These are phyloP conservation scores for Lepidium africanum DNA, from an alignment of 345 rosid species.

Conservation along the genomic window DNA sequence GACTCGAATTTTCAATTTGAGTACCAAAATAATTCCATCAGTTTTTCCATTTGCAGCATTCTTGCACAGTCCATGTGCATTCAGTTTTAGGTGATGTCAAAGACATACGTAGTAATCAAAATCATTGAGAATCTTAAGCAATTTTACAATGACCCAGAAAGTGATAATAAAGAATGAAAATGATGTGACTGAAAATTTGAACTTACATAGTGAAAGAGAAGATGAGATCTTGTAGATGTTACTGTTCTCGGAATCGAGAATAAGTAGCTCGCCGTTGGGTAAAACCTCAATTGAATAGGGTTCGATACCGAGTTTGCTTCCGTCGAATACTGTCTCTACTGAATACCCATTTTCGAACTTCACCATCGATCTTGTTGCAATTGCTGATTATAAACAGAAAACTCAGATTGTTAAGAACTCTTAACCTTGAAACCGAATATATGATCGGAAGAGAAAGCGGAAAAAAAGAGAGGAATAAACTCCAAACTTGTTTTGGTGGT, in stretches of 20 bases:
- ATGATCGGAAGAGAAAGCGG: background rate
- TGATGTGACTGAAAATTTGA: background rate
- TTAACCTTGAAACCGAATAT: background rate
- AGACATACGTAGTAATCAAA: background rate
- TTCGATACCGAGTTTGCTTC: conserved; percentile 94
- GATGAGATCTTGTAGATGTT: conserved; percentile 86
- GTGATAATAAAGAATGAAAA: background rate
- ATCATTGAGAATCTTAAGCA: background rate
- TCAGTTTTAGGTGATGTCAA: conserved; percentile 10
- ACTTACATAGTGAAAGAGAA: conserved; percentile 85
- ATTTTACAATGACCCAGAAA: background rate
- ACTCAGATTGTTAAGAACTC: background rate
- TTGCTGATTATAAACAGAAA: conserved; percentile 36
- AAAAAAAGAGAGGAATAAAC: background rate
- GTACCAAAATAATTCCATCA: conserved; percentile 1
- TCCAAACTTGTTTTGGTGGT: conserved; percentile 76
- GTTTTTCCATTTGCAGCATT: conserved; percentile 10
- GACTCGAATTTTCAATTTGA: background rate
- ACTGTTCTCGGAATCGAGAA: conserved; percentile 87
- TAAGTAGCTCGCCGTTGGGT: conserved; percentile 78
- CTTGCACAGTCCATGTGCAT: conserved; percentile 20
- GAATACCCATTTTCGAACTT: conserved; percentile 90
- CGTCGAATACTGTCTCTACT: conserved; percentile 97
- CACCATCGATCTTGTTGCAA: conserved; percentile 84
- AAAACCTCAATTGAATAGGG: conserved; percentile 76